Evolutionary conservation across 2,329 filamentous ascomycete species (phyloP), one percentile per base, ranked within the genome.

Genomic region (Raffaelea albimanens): DNA sequence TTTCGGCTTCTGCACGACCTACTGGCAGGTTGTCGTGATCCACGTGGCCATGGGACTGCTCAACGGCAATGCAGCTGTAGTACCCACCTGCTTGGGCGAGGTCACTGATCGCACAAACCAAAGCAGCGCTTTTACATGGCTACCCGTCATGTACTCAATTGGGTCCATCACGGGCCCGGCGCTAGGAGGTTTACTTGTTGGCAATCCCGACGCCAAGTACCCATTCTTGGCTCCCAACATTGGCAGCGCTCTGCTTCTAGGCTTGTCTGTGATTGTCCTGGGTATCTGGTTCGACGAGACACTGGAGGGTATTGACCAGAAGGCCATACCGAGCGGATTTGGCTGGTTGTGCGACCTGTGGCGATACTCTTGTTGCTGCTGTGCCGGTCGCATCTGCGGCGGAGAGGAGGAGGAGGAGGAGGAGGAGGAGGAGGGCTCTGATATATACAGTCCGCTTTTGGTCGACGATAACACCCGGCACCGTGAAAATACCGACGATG

Each of bases 31-130:
- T 2, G 74, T 97, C 14, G 53, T 87, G 16, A 87, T 95, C 1
- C 93, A 98, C 61, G 79, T 85, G 2, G 69, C 90, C 53, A 96
- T 97, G 89, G 93, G 93, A 3, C 63, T 95, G 46, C 79, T 95
- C 45, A 98, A 97, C 63, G 93, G 93, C 45, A 98, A 98, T 58
- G 89, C 93, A 25, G 91, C 88, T 4, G 83, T 96, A 13, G 89
- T 98, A 14, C 91, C 88, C 8, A 96, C 93, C 0, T 95, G 91
- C 43, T 66, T 98, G 43, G 93, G 93, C 38, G 93, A 98, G 64
- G 85, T 98, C 45, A 98, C 93, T 2, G 90, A 97, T 61, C 81
- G 88, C 47, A 93, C 85, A 53, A 98, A 98, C 63, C 93, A 98
- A 71, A 93, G 87, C 59, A 78, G 78, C 46, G 93, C 89, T 0